Base-by-base conservation (phyloP, 2,329 filamentous ascomycete genomes). In the Seiridium cupressi region DNA sequence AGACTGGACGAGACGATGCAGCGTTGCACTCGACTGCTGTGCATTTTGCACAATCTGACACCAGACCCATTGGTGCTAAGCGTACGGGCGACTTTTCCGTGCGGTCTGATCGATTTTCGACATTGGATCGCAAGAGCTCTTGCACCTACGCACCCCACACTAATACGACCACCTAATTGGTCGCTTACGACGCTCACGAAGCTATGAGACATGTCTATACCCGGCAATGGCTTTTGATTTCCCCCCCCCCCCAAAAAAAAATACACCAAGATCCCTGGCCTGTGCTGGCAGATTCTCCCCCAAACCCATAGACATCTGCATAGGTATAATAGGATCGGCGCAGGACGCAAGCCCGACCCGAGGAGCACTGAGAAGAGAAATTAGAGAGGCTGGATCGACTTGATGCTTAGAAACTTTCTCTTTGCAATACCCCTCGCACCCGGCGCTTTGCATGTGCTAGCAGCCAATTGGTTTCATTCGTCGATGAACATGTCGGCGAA, bases 171-270 rank as follows among this genome's bases (percentile, higher is more conserved):
- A 60, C 40, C 42, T 42, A 13, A 36, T 44, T 47, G 35, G 51
- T 53, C 55, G 57, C 51, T 68, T 59, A 73, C 63, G 69, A 72
- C 58, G 63, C 64, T 65, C 59, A 72, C 60, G 71, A 71, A 63
- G 61, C 62, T 62, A 72, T 61, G 69, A 72, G 58, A 55, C 58
- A 60, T 51, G 58, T 42, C 51, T 38, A 53, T 59, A 53, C 57
- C 57, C 57, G 26, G 49, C 49, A 53, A 53, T 36, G 49, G 49
- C 49, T 40, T 53, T 53, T 32, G 35, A 35, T 53, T 53, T 53
- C 38, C 35, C 35, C 35, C n/a, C 18, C n/a, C 49, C 31, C 10
- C 9, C 49, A 51, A 36, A 7, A 6, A 49, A 32, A 26, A 49
- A 26, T 32, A 49, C 26, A 26, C 10, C 4, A 26, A 11, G 47